phyloP scores from a whole-genome alignment of 2,329 filamentous ascomycete species.

The Penicillium sp. region DNA sequence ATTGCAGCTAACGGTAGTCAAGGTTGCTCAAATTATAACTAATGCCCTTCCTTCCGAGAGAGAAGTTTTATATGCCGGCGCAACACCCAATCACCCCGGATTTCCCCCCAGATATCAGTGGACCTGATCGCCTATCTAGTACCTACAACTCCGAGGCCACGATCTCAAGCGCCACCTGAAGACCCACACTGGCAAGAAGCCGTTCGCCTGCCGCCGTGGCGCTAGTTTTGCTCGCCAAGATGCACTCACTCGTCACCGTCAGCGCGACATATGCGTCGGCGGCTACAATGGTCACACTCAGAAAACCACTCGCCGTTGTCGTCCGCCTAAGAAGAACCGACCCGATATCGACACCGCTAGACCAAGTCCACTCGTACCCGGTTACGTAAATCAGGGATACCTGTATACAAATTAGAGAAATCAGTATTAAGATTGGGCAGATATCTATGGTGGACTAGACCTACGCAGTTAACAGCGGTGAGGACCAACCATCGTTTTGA shows the following conservation, averaged over 20 bases:
- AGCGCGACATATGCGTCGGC: slow-evolving; percentile 94
- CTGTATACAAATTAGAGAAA: too few species aligned
- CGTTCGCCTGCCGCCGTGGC: slow-evolving; percentile 90
- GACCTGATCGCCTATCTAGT: slow-evolving; percentile 6
- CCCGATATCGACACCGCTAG: slow-evolving; percentile 61
- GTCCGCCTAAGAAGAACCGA: slow-evolving; percentile 61
- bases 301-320: slow-evolving; percentile 67
- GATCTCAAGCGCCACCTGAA: slow-evolving; percentile 97
- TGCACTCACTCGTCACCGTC: slow-evolving; percentile 66
- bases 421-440: too few species aligned
- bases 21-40: neutral
- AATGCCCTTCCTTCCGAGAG: too few species aligned
- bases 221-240: slow-evolving; percentile 77
- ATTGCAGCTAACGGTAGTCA: too few species aligned
- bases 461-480: too few species aligned
- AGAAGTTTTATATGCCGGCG: slow-evolving; percentile 2
- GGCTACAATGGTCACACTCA: slow-evolving; percentile 81
- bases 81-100: slow-evolving; percentile 1
- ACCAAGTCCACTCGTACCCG: slow-evolving; percentile 58
- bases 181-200: slow-evolving; percentile 95
- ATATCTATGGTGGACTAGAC: too few species aligned
- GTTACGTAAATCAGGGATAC: too few species aligned
- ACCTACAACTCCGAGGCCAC: slow-evolving; percentile 72
- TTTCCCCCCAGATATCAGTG: neutral
- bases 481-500: too few species aligned